Base-by-base conservation (phyloP, 805 yeast species). In the Yamadazyma paraphyllophila region DNA sequence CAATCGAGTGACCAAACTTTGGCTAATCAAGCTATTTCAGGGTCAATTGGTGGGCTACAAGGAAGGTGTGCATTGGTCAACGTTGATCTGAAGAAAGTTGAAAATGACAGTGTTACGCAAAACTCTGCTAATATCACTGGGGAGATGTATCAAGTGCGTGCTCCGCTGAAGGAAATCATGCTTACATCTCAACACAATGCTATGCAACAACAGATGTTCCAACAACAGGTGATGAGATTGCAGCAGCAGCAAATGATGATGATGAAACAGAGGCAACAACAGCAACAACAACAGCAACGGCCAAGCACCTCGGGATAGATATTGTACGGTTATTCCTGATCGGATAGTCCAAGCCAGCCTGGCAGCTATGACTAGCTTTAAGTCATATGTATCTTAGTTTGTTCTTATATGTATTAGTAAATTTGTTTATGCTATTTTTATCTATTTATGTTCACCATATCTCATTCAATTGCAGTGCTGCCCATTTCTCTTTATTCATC, bases 31-130 rank as follows among this genome's bases (percentile, higher is more conserved):
- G 77, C 77, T 12, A 71, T 71, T 38, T 66, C 73, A 1, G 77
- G 77, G 1, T 67, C 74, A 12, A 80, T 82, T 33, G 95, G 95
- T 11, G 87, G 90, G 4, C 67, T 86, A 41, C 85, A 83, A 59
- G 91, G 94, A n/a, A 75, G 94, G 44, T 81, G 90, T 39, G 85
- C 88, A 1, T 78, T 83, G 39, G 78, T 87, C 46, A 85, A 86
- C 60, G 79, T 88, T 11, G 94, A 71, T 45, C 50, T 62, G n/a
- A 44, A 51, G 13, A 49, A 59, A 4, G 40, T 53, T 26, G 53
- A 53, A 26, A 54, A 53, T 29, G 64, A 60, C 42, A 55, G 65
- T 6, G 50, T 56, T 6, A 67, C 74, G 0, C 76, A 71, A 48
- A 49, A 63, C 32, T 59, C 83, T 49, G 78, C 80, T 34, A 77